phyloP scores from a whole-genome alignment of 306 rosid genomes.

The Vigna trinervia region DNA sequence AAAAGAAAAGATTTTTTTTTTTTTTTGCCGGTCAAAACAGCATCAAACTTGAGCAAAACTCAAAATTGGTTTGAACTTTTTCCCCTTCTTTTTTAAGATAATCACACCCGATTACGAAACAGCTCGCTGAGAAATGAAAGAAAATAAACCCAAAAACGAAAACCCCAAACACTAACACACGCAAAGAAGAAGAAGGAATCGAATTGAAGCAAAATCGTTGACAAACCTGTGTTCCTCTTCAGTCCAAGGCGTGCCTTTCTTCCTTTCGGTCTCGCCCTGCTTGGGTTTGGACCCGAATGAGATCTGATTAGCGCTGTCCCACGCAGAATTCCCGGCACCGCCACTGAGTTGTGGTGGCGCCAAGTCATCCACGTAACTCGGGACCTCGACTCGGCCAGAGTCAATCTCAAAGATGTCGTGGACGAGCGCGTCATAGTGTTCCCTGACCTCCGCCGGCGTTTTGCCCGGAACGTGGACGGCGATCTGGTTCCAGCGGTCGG shows the following conservation, averaged over 20 bases:
- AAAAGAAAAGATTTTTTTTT: neutral
- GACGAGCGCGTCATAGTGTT: conserved; percentile 69
- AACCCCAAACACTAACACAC: neutral
- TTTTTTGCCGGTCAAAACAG: neutral
- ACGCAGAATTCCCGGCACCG: conserved; percentile 36
- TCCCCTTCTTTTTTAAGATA: neutral
- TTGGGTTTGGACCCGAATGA: conserved; percentile 61
- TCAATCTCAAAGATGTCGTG: conserved; percentile 79
- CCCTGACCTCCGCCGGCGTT: conserved; percentile 58
- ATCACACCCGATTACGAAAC: conserved; percentile 15
- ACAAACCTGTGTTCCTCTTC: conserved; percentile 87
- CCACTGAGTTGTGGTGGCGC: neutral
- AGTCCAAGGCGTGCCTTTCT: conserved; percentile 92
- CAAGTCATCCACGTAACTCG: conserved; percentile 68
- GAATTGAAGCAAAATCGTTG: neutral
- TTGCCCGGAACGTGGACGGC: conserved; percentile 70
- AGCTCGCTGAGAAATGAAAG: neutral
- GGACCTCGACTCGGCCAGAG: conserved; percentile 75
- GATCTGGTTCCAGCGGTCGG: conserved; percentile 76
- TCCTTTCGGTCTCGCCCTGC: conserved; percentile 66
- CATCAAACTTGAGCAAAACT: neutral
- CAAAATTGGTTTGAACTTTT: neutral
- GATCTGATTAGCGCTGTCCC: conserved; percentile 75
- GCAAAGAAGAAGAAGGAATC: neutral
- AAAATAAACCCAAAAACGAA: conserved; percentile 16